phyloP scores from a whole-genome alignment of 139 green algal genomes.

The Chlorella sp. region DNA sequence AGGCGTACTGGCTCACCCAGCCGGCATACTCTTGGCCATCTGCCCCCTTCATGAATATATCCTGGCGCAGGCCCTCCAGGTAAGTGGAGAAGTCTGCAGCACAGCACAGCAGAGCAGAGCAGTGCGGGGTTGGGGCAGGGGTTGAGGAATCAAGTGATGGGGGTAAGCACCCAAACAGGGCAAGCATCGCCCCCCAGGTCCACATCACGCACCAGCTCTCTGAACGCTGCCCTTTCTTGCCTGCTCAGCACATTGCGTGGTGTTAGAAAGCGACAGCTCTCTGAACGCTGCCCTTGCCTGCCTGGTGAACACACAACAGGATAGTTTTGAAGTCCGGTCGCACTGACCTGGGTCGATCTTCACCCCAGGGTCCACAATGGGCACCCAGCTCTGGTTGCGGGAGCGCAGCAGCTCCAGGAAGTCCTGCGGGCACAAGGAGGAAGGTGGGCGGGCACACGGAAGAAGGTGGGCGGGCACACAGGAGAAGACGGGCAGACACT shows the following conservation, averaged over 20 bases:
- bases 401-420: constrained; percentile 59
- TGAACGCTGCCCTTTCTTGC: too few species aligned
- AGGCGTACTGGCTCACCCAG: not conserved
- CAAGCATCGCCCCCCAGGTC: not conserved
- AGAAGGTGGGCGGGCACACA: too few species aligned
- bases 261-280: too few species aligned
- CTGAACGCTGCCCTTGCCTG: too few species aligned
- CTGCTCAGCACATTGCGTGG: too few species aligned
- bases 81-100: constrained; percentile 61
- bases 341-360: constrained; percentile 21
- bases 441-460: too few species aligned
- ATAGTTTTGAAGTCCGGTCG: too few species aligned
- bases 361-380: constrained; percentile 64
- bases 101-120: too few species aligned
- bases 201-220: not conserved
- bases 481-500: not conserved
- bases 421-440: constrained; percentile 7
- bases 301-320: too few species aligned
- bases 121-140: not conserved
- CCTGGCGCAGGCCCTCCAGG: constrained; percentile 53
- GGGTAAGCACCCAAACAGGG: too few species aligned
- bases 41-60: constrained; percentile 56
- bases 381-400: constrained; percentile 56
- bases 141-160: not conserved
- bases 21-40: not conserved